Percentiles rank a stretch among this genome's conserved stretches.
Evolutionary conservation across 306 rosid genomes (phyloP).

Genomic region (Castanea sativa): DNA sequence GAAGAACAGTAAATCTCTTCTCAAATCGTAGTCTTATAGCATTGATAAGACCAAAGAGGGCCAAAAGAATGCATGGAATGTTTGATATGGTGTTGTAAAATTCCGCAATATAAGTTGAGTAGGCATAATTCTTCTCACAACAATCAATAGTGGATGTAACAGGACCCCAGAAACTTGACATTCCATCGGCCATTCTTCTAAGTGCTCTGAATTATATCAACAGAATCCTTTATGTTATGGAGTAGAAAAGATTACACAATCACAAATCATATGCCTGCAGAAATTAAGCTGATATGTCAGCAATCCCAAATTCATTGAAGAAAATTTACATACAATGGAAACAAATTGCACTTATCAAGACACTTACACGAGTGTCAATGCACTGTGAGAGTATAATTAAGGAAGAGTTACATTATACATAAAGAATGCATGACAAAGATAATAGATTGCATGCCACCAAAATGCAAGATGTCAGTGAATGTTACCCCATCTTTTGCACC

Average conservation of each 20-base stretch:
- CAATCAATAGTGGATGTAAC: slow-evolving; percentile 79
- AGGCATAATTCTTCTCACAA: slow-evolving; percentile 76
- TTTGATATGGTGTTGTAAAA: slow-evolving; percentile 84
- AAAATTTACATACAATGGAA: neutral
- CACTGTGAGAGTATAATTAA: neutral
- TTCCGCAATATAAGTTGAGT: slow-evolving; percentile 85
- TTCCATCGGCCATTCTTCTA: slow-evolving; percentile 59
- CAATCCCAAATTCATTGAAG: neutral
- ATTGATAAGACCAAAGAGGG: slow-evolving; percentile 81
- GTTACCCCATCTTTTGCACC: neutral
- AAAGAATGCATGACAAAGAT: neutral
- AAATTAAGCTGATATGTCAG: slow-evolving; percentile 14
- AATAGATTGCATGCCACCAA: neutral
- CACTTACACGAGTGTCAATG: neutral
- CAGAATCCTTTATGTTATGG: slow-evolving; percentile 10
- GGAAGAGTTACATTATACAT: neutral
- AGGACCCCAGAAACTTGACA: slow-evolving; percentile 91
- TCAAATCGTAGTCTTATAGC: slow-evolving; percentile 82
- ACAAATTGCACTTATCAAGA: neutral
- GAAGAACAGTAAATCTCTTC: slow-evolving; percentile 91
- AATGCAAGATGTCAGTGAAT: neutral
- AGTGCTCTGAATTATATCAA: slow-evolving; percentile 15
- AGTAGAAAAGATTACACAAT: slow-evolving; percentile 36
- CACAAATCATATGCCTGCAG: slow-evolving; percentile 34
- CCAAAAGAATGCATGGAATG: slow-evolving; percentile 80